Base-by-base conservation (phyloP, 331 rosid species). In the Malus hybrid region DNA sequence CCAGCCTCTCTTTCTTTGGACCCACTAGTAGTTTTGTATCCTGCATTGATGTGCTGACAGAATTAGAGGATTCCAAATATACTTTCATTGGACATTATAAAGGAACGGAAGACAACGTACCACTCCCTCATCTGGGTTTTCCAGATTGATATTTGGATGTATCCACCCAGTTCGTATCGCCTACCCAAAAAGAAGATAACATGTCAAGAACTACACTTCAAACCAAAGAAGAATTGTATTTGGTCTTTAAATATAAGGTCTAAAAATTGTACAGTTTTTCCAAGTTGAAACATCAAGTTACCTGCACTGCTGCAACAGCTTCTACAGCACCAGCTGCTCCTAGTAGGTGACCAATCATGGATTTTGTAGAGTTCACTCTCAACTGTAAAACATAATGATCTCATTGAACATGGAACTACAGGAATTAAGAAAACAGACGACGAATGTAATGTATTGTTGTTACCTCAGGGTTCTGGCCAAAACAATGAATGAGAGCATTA, bases 261-360 rank as follows among this genome's bases (percentile, higher is more conserved):
- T 14, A 10, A 33, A 59, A 59, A 32, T 28, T 10, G 22, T 4
- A 7, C 33, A 20, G 32, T 27, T 67, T 18, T 73, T 77, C 28
- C 20, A 19, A 9, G 56, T 48, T n/a, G n/a, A 42, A 46, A 33
- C 60, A 61, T 28, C 59, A 65, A 46, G 62, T 57, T 42, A 94
- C 99, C 96, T 92, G 99, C 48, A 94, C 64, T 62, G 97, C 85
- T 60, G 97, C 99, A 71, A 94, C 96, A 24, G 99, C 99, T 88
- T 94, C 99, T 52, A 94, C 97, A 20, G 88, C 99, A 48, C 99
- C 99, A 65, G 99, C 90, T 48, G 97, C 99, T 76, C 99, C 99
- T 69, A 94, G 90, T 67, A 94, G 93, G 83, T 94, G 99, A 60
- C 99, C 99, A 55, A 87, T 91, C 99, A 94, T 94, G 70, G 97